These are phyloP conservation scores for Diaporthe citriasiana DNA, from an alignment of 2,329 filamentous ascomycete genomes.

Conservation along the genomic window DNA sequence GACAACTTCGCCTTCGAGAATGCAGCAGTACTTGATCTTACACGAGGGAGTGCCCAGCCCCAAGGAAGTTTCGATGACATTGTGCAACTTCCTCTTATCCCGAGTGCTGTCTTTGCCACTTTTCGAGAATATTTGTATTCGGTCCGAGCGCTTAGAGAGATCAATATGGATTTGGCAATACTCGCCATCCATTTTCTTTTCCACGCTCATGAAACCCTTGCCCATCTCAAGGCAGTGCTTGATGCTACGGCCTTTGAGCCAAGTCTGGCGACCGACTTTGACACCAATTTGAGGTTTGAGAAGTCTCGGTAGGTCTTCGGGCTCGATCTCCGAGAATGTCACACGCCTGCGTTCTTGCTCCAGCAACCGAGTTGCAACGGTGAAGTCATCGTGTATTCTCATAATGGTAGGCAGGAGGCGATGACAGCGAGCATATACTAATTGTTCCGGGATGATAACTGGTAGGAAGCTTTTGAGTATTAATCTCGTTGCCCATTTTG, in stretches of 20 bases:
- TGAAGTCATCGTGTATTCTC: slow-evolving; percentile 77
- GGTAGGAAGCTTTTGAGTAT: slow-evolving; percentile 83
- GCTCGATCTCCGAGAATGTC: slow-evolving; percentile 44
- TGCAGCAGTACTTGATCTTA: slow-evolving; percentile 74
- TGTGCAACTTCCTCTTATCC: slow-evolving; percentile 67
- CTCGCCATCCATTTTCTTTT: slow-evolving; percentile 89
- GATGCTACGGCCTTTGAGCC: slow-evolving; percentile 77
- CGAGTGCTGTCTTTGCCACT: slow-evolving; percentile 89
- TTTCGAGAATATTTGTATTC: slow-evolving; percentile 89
- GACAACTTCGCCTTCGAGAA: slow-evolving; percentile 86
- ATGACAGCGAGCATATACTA: slow-evolving; percentile 74
- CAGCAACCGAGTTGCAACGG: slow-evolving; percentile 70
- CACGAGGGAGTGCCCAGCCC: slow-evolving; percentile 71
- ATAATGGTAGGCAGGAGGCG: slow-evolving; percentile 78
- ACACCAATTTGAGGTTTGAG: slow-evolving; percentile 70
- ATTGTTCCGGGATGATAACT: slow-evolving; percentile 69
- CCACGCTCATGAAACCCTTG: slow-evolving; percentile 75
- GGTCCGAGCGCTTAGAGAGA: slow-evolving; percentile 64
- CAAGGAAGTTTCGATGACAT: slow-evolving; percentile 74
- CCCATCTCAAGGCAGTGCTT: slow-evolving; percentile 80
- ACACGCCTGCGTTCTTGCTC: slow-evolving; percentile 51
- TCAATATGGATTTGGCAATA: slow-evolving; percentile 92
- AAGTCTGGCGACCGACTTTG: slow-evolving; percentile 75
- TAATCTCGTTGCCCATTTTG: slow-evolving; percentile 89
- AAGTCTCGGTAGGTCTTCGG: slow-evolving; percentile 48